These are phyloP conservation scores for Jamesozyma piceae DNA, from an alignment of 805 yeast genomes.

Conservation along the genomic window DNA sequence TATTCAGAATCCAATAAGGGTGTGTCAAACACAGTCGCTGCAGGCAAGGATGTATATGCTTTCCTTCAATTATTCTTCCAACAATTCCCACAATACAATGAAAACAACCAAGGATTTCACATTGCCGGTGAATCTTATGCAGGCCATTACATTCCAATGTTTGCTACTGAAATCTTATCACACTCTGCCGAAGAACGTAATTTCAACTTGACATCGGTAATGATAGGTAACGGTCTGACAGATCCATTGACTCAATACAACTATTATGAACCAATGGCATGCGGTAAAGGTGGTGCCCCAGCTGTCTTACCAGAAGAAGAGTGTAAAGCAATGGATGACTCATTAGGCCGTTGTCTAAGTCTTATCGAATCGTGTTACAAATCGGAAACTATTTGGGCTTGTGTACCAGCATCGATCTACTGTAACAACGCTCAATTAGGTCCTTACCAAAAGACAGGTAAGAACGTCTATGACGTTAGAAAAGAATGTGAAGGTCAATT, in stretches of 20 bases:
- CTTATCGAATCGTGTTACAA: slow-evolving; percentile 74
- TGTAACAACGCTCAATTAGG: slow-evolving; percentile 79
- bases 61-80: slow-evolving; percentile 62
- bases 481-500: slow-evolving; percentile 56
- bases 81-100: slow-evolving; percentile 70
- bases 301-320: slow-evolving; percentile 69
- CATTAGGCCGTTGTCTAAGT: slow-evolving; percentile 68
- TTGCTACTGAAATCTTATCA: slow-evolving; percentile 69
- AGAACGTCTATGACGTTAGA: slow-evolving; percentile 86
- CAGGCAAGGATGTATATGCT: slow-evolving; percentile 35
- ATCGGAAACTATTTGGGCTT: slow-evolving; percentile 64
- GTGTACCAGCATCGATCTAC: slow-evolving; percentile 86
- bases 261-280: slow-evolving; percentile 85
- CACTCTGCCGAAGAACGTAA: slow-evolving; percentile 46
- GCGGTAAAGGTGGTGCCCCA: slow-evolving; percentile 83
- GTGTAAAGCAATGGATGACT: slow-evolving; percentile 59
- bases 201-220: slow-evolving; percentile 62
- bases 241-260: slow-evolving; percentile 75
- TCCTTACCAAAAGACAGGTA: slow-evolving; percentile 76
- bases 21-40: slow-evolving; percentile 67
- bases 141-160: slow-evolving; percentile 90
- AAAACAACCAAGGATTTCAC: slow-evolving; percentile 46
- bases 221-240: slow-evolving; percentile 88
- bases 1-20: slow-evolving; percentile 42
- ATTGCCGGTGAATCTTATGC: slow-evolving; percentile 96